Evolutionary conservation across 2,329 filamentous ascomycete species (phyloP).

Genomic region (Diaporthe aspalathi): DNA sequence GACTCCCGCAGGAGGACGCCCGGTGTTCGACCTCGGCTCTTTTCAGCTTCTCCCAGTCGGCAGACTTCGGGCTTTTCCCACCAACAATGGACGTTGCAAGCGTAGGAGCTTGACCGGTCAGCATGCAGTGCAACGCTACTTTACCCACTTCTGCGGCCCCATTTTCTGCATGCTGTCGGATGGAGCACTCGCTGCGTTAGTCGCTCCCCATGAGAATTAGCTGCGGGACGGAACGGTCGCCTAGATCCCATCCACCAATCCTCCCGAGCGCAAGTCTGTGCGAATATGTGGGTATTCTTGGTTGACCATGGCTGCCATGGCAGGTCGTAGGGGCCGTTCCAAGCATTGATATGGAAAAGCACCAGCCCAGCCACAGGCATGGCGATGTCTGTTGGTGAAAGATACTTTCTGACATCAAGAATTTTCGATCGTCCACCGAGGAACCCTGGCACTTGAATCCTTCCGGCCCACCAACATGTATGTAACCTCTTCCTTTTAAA

Average conservation of each 20-base stretch:
- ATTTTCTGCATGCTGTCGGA: not conserved
- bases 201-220: not conserved
- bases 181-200: not conserved
- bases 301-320: not conserved
- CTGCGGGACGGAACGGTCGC: slow-evolving; percentile 11
- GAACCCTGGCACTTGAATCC: slow-evolving; percentile 4
- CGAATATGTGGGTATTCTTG: not conserved
- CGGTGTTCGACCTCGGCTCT: not conserved
- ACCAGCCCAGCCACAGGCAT: not conserved
- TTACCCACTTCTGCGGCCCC: not conserved
- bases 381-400: not conserved
- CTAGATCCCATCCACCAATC: not conserved
- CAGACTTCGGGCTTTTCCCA: too few species aligned
- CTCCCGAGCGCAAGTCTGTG: slow-evolving; percentile 4
- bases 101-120: not conserved
- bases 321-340: not conserved
- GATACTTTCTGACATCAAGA: not conserved
- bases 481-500: slow-evolving; percentile 21
- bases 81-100: not conserved
- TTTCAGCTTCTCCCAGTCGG: not conserved
- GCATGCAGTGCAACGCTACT: not conserved
- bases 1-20: not conserved
- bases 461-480: slow-evolving; percentile 15
- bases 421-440: not conserved
- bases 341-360: not conserved